Conservation (phyloP, 495 filamentous ascomycete genomes). For the Penicillium daleae region DNA sequence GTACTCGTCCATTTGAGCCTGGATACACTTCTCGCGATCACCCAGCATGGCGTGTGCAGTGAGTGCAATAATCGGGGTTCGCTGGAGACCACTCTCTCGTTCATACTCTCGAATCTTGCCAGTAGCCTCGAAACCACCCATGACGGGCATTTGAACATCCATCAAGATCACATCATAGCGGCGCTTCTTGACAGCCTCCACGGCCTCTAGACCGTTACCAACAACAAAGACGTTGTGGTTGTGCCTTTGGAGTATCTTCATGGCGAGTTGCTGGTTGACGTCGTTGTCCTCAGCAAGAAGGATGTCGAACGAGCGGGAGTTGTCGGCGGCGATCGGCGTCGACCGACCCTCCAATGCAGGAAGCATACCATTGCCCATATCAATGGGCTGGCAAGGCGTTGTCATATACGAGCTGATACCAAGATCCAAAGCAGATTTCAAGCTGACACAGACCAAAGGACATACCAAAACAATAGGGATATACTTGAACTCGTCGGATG, state of each 20-base stretch:
- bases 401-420: constrained; percentile 99
- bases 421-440: constrained; percentile 93
- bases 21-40: constrained; percentile 96
- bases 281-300: constrained; percentile 96
- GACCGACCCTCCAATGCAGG: constrained; percentile 95
- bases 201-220: constrained; percentile 89
- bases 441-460: constrained; percentile 85
- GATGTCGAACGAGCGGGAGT: constrained; percentile 95
- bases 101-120: constrained; percentile 97
- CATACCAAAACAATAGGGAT: constrained; percentile 94
- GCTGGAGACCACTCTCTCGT: constrained; percentile 68
- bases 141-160: constrained; percentile 99
- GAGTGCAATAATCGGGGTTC: constrained; percentile 94
- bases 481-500: constrained; percentile 94
- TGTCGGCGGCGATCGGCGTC: constrained; percentile 87
- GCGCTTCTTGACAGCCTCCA: constrained; percentile 85
- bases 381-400: constrained; percentile 91
- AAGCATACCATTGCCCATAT: constrained; percentile 97
- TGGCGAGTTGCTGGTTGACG: constrained; percentile 94
- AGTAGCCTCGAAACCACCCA: constrained; percentile 98
- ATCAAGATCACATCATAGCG: constrained; percentile 97
- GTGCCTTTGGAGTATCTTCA: constrained; percentile 98
- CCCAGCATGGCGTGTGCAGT: constrained; percentile 99
- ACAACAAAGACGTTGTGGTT: constrained; percentile 96
- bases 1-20: constrained; percentile 99